These are phyloP conservation scores for Tieghemiomyces parasiticus DNA, from an alignment of 192 early-diverging fungal genomes.

Conservation along the genomic window DNA sequence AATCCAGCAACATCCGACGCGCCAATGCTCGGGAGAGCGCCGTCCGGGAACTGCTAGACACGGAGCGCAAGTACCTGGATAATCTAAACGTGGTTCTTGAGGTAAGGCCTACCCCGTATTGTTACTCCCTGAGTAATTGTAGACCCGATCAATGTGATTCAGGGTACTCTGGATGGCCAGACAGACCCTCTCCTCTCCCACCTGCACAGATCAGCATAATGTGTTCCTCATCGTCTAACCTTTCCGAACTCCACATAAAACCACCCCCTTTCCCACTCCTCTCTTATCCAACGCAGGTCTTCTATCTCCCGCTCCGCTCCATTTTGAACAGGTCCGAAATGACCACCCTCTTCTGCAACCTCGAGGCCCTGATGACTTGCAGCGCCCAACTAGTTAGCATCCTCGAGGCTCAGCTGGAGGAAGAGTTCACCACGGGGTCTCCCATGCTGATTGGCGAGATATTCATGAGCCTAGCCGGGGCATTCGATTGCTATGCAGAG, in stretches of 20 bases:
- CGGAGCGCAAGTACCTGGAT: constrained; percentile 6
- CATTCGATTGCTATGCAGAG: constrained; percentile 1
- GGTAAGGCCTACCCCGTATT: no score
- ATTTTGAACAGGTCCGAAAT: not conserved
- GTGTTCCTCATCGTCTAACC: no score
- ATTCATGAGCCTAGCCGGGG: constrained; percentile 1
- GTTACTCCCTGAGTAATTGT: no score
- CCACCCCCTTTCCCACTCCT: no score
- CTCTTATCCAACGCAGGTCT: no score
- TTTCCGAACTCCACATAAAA: no score
- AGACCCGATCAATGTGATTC: no score
- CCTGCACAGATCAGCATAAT: no score
- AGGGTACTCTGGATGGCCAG: no score
- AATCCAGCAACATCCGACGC: not conserved
- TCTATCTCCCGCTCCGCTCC: not conserved
- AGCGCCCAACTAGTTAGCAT: constrained; percentile 5
- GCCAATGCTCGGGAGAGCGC: not conserved
- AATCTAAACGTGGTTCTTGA: constrained; percentile 4
- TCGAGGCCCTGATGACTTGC: constrained; percentile 3
- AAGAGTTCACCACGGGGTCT: not conserved
- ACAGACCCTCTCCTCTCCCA: no score
- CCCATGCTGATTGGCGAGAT: constrained; percentile 5
- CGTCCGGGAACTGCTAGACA: not conserved
- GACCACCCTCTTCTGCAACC: not conserved
- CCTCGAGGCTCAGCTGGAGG: not conserved